Percentiles rank a stretch among this genome's conserved stretches.
These are phyloP conservation scores for Aspergillus sparsus DNA, from an alignment of 495 filamentous ascomycete species.

Conservation along the genomic window DNA sequence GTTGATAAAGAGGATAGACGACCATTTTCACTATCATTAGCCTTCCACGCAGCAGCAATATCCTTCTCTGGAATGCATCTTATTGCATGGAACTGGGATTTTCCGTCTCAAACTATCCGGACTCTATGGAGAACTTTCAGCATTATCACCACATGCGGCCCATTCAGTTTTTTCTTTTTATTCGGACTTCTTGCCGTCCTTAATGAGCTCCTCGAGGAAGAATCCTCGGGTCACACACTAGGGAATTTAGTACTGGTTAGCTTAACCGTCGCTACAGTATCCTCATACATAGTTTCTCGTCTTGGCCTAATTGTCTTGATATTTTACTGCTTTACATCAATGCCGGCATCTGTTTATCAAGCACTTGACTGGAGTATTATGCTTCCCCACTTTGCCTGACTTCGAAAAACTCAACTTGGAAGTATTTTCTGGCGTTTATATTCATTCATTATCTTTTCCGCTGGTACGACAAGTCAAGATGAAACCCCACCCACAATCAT, in stretches of 20 bases:
- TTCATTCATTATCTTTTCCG: too few relatives aligned
- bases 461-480: too few relatives aligned
- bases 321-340: neutral
- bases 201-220: too few relatives aligned
- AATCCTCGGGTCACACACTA: too few relatives aligned
- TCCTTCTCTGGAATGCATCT: neutral
- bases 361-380: neutral
- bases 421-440: too few relatives aligned
- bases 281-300: neutral
- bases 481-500: too few relatives aligned
- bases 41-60: neutral
- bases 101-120: neutral
- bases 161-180: too few relatives aligned
- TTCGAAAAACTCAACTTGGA: neutral
- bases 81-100: constrained; percentile 4
- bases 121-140: constrained; percentile 4
- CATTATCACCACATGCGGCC: neutral
- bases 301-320: constrained; percentile 4
- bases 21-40: too few relatives aligned
- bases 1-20: too few relatives aligned
- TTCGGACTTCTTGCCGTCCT: too few relatives aligned
- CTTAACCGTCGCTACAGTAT: neutral
- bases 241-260: neutral
- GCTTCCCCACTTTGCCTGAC: constrained; percentile 3
- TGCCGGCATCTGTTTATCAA: constrained; percentile 4